Evolutionary conservation across 352 stramenopile species (phyloP), one percentile per base, ranked within the genome.

Genomic region (Globisporangium irregulare): DNA sequence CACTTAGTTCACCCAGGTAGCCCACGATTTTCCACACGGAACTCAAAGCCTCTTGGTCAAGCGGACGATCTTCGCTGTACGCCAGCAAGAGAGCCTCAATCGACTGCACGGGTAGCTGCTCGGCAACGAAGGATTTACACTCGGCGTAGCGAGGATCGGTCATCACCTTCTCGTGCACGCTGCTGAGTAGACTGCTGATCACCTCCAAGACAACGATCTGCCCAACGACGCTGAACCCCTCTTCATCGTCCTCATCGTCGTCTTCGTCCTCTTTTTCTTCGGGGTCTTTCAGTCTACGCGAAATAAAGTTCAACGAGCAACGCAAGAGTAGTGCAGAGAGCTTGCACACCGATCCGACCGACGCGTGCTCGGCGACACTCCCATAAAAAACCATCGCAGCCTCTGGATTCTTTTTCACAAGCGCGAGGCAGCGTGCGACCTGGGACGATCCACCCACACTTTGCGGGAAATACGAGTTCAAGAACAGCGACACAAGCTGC

Each of bases 381-480:
- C 82, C 77, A 64, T 94, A 96, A 61, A 96, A 96, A 7, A 94
- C 83, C 73, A 94, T 83, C 4, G 86, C 87, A 4, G 86, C 86
- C 54, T 92, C 83, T 0, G 86, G 84, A 59, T 93, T 84, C 67
- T 96, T 94, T 62, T 89, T 89, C 46, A 96, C 81, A 14, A 96
- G 59, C 15, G 82, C 80, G 12, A 96, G 75, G 57, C 83, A 92
- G 38, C 88, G 88, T 43, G 88, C 88, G 3, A 96, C 83, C 70
- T 96, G 88, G 1, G 86, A 93, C 8, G 85, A 91, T 4, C 87
- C 88, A 43, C 82, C 82, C 8, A 91, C 87, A 27, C 83, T 85
- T 65, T 94, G 89, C 34, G 89, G 89, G 48, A 96, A 96, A 67
- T 96, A 96, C 20, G 89, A 96, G 65, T 94, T 94, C 25, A 93